phyloP scores from a whole-genome alignment of 1,284 basidiomycete genomes.

The Sanghuangporus weigelae region DNA sequence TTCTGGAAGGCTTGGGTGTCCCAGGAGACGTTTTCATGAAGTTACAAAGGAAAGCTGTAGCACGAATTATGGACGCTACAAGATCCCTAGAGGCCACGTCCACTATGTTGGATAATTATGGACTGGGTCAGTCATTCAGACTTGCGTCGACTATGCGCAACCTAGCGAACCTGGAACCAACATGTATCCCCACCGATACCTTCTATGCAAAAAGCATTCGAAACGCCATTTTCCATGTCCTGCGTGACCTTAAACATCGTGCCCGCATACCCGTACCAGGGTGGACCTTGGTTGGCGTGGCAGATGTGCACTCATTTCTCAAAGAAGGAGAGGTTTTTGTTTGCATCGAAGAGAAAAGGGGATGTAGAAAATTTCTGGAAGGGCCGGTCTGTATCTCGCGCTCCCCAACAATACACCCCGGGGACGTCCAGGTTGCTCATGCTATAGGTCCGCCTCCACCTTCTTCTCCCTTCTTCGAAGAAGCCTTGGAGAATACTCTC shows the following conservation, averaged over 20 bases:
- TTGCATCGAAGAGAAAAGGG: conserved; percentile 41
- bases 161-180: conserved; percentile 30
- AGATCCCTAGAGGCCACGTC: conserved; percentile 41
- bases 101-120: conserved; percentile 39
- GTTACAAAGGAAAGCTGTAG: conserved; percentile 51
- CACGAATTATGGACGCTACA: conserved; percentile 38
- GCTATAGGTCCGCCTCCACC: conserved; percentile 27
- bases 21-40: conserved; percentile 46
- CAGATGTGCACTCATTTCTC: conserved; percentile 52
- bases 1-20: conserved; percentile 53
- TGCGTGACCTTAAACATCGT: conserved; percentile 60
- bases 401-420: conserved; percentile 29
- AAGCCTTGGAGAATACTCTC: conserved; percentile 31
- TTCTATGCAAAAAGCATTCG: conserved; percentile 52
- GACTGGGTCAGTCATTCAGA: conserved; percentile 37
- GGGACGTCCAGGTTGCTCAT: conserved; percentile 29
- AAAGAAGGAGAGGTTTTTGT: conserved; percentile 52
- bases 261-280: conserved; percentile 64
- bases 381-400: conserved; percentile 52
- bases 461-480: conserved; percentile 19
- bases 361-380: conserved; percentile 40
- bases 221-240: conserved; percentile 52
- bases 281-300: conserved; percentile 64
- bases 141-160: conserved; percentile 34
- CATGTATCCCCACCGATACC: conserved; percentile 29